Evolutionary conservation across 179 eudicot genomes (phyloP).

Genomic region (Nepenthes alata): DNA sequence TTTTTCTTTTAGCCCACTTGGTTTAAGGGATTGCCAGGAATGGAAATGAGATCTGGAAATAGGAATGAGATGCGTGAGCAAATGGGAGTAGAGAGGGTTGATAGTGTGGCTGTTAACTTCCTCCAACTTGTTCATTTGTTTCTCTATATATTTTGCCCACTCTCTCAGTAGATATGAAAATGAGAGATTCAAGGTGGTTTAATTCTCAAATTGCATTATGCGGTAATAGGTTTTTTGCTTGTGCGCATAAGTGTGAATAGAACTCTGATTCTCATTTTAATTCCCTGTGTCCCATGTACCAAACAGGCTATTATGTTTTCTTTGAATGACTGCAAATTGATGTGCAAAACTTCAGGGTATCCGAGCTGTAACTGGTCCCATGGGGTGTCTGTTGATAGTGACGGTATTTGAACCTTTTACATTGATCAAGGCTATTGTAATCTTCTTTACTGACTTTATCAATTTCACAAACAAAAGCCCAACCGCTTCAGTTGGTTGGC

Average conservation of each 20-base stretch:
- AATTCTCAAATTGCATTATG: no score
- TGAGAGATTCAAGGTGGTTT: no score
- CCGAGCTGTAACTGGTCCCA: slow-evolving; percentile 86
- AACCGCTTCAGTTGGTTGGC: background rate
- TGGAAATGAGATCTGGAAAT: no score
- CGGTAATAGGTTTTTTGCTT: no score
- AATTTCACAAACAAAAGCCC: background rate
- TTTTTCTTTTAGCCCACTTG: background rate
- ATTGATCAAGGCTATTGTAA: slow-evolving; percentile 1
- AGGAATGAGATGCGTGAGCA: no score
- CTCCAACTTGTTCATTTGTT: no score
- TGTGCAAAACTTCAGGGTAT: slow-evolving; percentile 49
- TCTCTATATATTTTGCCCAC: no score
- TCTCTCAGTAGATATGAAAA: no score
- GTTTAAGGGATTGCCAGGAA: no score
- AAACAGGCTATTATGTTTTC: background rate
- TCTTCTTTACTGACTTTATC: background rate
- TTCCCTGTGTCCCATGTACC: background rate
- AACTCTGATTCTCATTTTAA: background rate
- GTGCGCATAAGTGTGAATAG: no score
- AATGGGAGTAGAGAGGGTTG: no score
- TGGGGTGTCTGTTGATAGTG: slow-evolving; percentile 90
- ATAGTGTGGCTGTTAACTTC: no score
- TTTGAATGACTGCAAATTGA: slow-evolving; percentile 1
- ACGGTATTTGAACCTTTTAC: slow-evolving; percentile 36